phyloP scores from a whole-genome alignment of 2,329 filamentous ascomycete genomes.

The Colletotrichum destructivum region DNA sequence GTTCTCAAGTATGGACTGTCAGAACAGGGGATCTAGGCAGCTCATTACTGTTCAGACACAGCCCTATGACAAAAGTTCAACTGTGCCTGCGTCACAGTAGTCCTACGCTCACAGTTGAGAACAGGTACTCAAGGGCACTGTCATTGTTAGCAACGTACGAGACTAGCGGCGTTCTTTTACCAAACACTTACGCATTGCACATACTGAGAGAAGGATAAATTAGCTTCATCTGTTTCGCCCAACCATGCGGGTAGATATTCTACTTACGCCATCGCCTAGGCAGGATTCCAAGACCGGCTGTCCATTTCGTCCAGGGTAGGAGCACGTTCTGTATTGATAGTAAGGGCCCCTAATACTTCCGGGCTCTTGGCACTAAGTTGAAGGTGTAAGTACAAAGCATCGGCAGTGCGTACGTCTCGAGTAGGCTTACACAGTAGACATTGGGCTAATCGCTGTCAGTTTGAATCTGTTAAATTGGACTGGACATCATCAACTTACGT shows the following conservation, averaged over 20 bases:
- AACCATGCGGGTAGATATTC: too few relatives aligned
- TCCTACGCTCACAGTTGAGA: too few relatives aligned
- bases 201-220: not conserved
- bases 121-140: not conserved
- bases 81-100: too few relatives aligned
- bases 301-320: not conserved
- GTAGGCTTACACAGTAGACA: not conserved
- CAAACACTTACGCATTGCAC: not conserved
- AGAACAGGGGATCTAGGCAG: too few relatives aligned
- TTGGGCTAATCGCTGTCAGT: not conserved
- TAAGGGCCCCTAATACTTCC: too few relatives aligned
- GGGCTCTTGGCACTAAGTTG: constrained; percentile 1
- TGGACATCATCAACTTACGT: not conserved
- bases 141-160: not conserved
- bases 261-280: not conserved
- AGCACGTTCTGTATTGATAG: not conserved
- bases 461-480: not conserved
- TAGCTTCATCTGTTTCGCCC: not conserved
- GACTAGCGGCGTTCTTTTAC: too few relatives aligned
- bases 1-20: too few relatives aligned
- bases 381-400: not conserved
- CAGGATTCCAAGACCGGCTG: not conserved
- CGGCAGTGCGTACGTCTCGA: too few relatives aligned
- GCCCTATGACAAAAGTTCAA: too few relatives aligned
- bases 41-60: too few relatives aligned